Conservation (phyloP, 1,139 yeast genomes). For the Zygoascus hellenicus region DNA sequence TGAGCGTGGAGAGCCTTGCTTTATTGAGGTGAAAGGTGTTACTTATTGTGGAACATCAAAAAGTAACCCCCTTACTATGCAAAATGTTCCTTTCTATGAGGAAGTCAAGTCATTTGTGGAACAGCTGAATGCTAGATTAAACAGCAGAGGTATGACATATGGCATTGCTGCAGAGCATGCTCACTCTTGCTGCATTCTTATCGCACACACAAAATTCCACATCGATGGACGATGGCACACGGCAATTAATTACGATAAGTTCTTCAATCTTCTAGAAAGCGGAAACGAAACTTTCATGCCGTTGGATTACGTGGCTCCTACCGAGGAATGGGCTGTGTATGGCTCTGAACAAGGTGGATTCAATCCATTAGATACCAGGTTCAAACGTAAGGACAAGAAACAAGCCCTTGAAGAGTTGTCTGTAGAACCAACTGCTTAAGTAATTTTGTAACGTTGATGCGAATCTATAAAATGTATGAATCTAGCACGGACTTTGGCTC, state of each 20-base stretch:
- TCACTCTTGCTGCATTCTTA: constrained; percentile 84
- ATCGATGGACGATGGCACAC: constrained; percentile 78
- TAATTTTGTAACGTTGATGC: no score
- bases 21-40: constrained; percentile 90
- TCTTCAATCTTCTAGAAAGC: constrained; percentile 61
- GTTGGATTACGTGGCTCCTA: constrained; percentile 71
- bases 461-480: no score
- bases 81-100: constrained; percentile 88
- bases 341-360: constrained; percentile 85
- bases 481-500: not conserved
- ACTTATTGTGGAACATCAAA: constrained; percentile 84
- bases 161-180: constrained; percentile 94
- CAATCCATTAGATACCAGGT: constrained; percentile 64
- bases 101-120: constrained; percentile 77
- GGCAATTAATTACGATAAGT: constrained; percentile 75
- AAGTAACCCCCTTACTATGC: constrained; percentile 90
- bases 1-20: constrained; percentile 73
- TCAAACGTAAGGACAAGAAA: constrained; percentile 11
- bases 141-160: constrained; percentile 59
- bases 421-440: no score
- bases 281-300: constrained; percentile 56
- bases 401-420: no score
- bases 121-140: constrained; percentile 52
- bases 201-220: constrained; percentile 70
- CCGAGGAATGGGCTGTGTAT: constrained; percentile 90